Conservation (phyloP, 2,329 filamentous ascomycete species). For the Pseudogymnoascus sp. region DNA sequence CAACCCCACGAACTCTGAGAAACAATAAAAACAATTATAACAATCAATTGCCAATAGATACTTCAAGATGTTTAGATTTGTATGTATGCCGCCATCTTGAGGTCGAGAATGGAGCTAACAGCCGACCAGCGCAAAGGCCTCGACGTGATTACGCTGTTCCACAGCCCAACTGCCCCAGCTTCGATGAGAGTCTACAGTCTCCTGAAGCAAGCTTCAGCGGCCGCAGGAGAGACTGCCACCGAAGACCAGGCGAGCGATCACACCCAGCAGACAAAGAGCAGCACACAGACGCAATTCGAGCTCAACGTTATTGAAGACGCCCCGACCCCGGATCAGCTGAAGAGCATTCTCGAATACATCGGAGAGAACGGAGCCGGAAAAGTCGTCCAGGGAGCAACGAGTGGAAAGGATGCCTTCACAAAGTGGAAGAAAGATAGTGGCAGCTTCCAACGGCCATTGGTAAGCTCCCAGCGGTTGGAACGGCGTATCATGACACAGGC, state of each 20-base stretch:
- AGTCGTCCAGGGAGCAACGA: constrained; percentile 65
- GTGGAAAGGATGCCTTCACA: constrained; percentile 68
- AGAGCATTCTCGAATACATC: constrained; percentile 76
- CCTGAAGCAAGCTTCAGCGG: constrained; percentile 71
- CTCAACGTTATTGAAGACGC: constrained; percentile 72
- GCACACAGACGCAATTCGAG: constrained; percentile 65
- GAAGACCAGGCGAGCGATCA: constrained; percentile 66
- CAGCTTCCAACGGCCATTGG: constrained; percentile 67
- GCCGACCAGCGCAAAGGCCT: constrained; percentile 59
- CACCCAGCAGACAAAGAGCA: constrained; percentile 44
- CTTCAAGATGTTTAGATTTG: constrained; percentile 29
- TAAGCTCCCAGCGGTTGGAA: constrained; percentile 36
- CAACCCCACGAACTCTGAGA: constrained; percentile 2
- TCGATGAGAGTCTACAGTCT: constrained; percentile 67
- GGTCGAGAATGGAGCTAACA: not conserved
- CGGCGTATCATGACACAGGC: constrained; percentile 11
- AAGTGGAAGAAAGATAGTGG: constrained; percentile 62
- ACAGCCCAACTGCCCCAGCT: constrained; percentile 65
- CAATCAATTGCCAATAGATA: constrained; percentile 3
- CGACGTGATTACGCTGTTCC: constrained; percentile 94
- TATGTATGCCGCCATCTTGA: constrained; percentile 16
- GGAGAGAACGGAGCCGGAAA: constrained; percentile 51
- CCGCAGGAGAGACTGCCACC: constrained; percentile 57
- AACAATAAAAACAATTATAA: not conserved
- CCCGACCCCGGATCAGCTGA: constrained; percentile 75